Conservation (phyloP, 306 rosid genomes). For the Adenanthera pavonina region DNA sequence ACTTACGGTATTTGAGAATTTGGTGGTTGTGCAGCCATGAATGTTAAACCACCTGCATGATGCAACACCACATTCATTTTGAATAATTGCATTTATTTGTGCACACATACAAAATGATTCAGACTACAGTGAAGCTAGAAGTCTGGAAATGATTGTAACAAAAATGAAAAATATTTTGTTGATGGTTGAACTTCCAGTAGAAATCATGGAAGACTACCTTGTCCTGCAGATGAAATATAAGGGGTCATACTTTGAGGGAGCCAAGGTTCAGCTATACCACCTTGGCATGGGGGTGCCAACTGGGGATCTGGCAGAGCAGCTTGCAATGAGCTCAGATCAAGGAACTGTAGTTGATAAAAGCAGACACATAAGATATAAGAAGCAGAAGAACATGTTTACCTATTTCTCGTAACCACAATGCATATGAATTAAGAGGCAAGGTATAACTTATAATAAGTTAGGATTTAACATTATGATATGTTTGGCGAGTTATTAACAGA, state of each 20-base stretch:
- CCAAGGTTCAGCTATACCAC: slow-evolving; percentile 75
- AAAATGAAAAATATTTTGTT: neutral
- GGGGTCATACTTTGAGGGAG: slow-evolving; percentile 64
- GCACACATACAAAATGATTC: slow-evolving; percentile 29
- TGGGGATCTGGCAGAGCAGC: slow-evolving; percentile 70
- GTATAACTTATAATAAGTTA: neutral
- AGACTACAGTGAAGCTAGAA: slow-evolving; percentile 12
- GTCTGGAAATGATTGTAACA: neutral
- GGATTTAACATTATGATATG: neutral
- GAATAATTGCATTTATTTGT: slow-evolving; percentile 19
- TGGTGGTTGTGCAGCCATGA: slow-evolving; percentile 64
- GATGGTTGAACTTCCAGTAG: slow-evolving; percentile 21
- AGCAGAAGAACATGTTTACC: neutral
- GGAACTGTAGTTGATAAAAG: slow-evolving; percentile 58
- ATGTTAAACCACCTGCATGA: slow-evolving; percentile 70
- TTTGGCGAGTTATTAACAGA: neutral
- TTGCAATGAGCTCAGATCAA: slow-evolving; percentile 78
- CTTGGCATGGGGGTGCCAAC: slow-evolving; percentile 61
- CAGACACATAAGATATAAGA: slow-evolving; percentile 14
- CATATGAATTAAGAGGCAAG: neutral
- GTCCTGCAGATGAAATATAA: slow-evolving; percentile 65
- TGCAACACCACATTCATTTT: slow-evolving; percentile 12
- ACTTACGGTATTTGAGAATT: slow-evolving; percentile 77
- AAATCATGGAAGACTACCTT: slow-evolving; percentile 55
- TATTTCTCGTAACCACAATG: neutral